Conservation (phyloP, 169 alveolate genomes). For the Plasmodium reichenowi region DNA sequence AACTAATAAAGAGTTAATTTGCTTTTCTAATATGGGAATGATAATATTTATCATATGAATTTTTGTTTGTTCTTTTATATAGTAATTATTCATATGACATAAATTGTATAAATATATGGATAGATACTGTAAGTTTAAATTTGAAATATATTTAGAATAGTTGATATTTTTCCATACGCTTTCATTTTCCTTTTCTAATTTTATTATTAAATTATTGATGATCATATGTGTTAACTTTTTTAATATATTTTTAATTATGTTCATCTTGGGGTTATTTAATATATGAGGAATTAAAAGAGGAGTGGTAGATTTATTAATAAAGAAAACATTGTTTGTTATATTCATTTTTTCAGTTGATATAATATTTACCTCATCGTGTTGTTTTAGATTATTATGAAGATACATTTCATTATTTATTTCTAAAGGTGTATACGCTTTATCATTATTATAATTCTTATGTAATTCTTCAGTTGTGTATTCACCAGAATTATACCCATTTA, state of each 20-base stretch:
- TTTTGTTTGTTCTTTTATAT: constrained; percentile 16
- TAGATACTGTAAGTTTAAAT: constrained; percentile 50
- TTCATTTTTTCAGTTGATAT: too few species aligned
- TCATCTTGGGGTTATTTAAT: not conserved
- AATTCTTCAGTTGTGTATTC: too few species aligned
- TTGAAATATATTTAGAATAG: constrained; percentile 12
- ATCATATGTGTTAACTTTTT: constrained; percentile 35
- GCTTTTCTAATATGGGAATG: constrained; percentile 24
- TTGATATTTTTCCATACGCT: not conserved
- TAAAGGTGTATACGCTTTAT: too few species aligned
- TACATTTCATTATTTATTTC: too few species aligned
- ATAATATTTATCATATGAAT: constrained; percentile 5
- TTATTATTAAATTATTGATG: constrained; percentile 25
- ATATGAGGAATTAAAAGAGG: not conserved
- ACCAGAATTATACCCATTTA: too few species aligned
- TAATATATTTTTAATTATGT: constrained; percentile 9
- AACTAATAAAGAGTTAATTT: constrained; percentile 15
- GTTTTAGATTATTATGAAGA: too few species aligned
- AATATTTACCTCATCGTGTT: too few species aligned
- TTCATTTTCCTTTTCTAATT: constrained; percentile 29
- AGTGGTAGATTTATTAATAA: too few species aligned
- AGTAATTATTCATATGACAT: constrained; percentile 16
- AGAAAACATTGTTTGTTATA: too few species aligned
- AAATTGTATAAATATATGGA: constrained; percentile 50
- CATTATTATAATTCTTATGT: too few species aligned